These are phyloP conservation scores for Paxillus ammoniavirescens DNA, from an alignment of 768 basidiomycete genomes.

Conservation along the genomic window DNA sequence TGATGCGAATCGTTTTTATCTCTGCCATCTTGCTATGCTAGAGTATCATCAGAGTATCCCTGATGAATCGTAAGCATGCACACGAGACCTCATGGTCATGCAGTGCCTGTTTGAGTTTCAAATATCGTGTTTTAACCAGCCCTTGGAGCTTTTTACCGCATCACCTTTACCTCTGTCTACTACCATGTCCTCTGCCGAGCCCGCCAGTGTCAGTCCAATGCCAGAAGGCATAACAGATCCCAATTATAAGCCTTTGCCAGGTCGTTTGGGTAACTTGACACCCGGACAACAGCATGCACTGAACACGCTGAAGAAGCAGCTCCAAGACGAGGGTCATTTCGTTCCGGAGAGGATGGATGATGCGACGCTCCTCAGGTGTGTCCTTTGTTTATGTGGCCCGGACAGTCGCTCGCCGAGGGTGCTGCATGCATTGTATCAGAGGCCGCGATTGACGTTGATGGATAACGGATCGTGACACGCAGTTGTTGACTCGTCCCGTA, in stretches of 20 bases:
- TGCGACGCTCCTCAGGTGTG: conserved; percentile 63
- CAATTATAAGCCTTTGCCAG: conserved; percentile 65
- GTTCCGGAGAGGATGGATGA: conserved; percentile 70
- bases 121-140: neutral
- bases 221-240: conserved; percentile 62
- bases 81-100: neutral
- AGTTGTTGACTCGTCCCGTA: conserved; percentile 23
- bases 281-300: conserved; percentile 60
- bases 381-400: neutral
- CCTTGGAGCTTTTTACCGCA: neutral
- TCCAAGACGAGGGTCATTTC: conserved; percentile 59
- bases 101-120: conserved; percentile 14
- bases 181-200: conserved; percentile 30
- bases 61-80: neutral
- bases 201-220: conserved; percentile 54
- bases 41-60: neutral
- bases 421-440: neutral
- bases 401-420: neutral
- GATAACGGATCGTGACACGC: conserved; percentile 1
- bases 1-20: conserved; percentile 25
- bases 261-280: conserved; percentile 78
- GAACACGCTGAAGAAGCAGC: conserved; percentile 63
- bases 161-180: neutral
- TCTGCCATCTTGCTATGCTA: neutral
- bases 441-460: conserved; percentile 15